Percentiles rank a stretch among this genome's conserved stretches.
Conservation (phyloP, 2,329 filamentous ascomycete species). For the Hypoxylon sp. region DNA sequence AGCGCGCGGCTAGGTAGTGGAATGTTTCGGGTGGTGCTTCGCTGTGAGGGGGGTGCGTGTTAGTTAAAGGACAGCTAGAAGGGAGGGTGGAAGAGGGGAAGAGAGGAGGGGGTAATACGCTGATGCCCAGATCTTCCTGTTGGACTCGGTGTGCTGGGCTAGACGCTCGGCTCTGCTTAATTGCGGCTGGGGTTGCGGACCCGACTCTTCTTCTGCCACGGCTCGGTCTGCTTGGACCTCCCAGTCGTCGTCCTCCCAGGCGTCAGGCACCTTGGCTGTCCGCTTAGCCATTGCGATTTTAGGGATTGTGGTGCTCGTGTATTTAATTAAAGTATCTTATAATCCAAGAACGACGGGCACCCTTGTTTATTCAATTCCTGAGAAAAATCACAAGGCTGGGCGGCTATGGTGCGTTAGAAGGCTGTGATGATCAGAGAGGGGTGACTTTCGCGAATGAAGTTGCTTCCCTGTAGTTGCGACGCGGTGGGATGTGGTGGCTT, state of each 20-base stretch:
- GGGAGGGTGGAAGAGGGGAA: background rate
- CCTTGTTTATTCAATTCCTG: background rate
- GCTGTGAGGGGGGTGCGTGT: constrained; percentile 59
- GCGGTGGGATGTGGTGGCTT: constrained; percentile 19
- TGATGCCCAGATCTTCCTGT: constrained; percentile 89
- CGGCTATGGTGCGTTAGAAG: background rate
- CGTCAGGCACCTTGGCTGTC: constrained; percentile 72
- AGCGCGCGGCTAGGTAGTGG: constrained; percentile 75
- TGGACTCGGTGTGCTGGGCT: constrained; percentile 85
- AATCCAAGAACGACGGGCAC: constrained; percentile 12
- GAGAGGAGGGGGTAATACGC: constrained; percentile 71
- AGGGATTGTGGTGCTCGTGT: constrained; percentile 5
- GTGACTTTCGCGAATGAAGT: constrained; percentile 36
- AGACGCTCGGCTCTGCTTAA: constrained; percentile 82
- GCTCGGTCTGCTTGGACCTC: constrained; percentile 79
- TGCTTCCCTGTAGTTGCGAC: constrained; percentile 18
- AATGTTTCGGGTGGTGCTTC: constrained; percentile 77
- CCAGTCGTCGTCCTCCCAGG: constrained; percentile 93
- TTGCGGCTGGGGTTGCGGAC: constrained; percentile 56
- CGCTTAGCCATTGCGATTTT: constrained; percentile 60
- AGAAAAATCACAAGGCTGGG: constrained; percentile 2
- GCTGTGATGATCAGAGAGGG: constrained; percentile 19
- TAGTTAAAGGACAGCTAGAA: background rate
- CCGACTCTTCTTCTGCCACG: constrained; percentile 56
- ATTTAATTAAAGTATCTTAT: background rate